These are phyloP conservation scores for Prototheca wickerhamii DNA, from an alignment of 163 green algal genomes.

Conservation along the genomic window DNA sequence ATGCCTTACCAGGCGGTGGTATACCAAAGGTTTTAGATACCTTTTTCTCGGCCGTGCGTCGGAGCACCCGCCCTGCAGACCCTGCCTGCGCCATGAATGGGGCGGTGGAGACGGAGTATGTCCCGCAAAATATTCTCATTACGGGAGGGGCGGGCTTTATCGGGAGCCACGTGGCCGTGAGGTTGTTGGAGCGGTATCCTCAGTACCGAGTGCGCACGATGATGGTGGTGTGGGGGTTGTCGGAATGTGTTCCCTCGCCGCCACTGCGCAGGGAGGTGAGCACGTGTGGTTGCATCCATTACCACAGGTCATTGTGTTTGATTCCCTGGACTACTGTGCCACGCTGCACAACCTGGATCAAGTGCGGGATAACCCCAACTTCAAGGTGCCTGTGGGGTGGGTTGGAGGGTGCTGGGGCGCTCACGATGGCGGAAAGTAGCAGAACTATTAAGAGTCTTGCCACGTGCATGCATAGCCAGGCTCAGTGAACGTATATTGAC, in stretches of 20 bases:
- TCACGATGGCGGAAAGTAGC: too few species aligned
- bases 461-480: too few species aligned
- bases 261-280: not conserved
- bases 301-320: constrained; percentile 76
- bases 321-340: constrained; percentile 97
- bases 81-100: not conserved
- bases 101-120: constrained; percentile 5
- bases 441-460: too few species aligned
- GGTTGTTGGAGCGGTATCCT: constrained; percentile 60
- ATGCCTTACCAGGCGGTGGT: too few species aligned
- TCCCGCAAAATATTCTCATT: constrained; percentile 48
- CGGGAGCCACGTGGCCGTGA: constrained; percentile 71
- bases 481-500: not conserved
- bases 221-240: not conserved
- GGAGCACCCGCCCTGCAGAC: too few species aligned
- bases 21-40: too few species aligned
- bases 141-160: constrained; percentile 93
- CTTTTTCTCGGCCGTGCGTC: too few species aligned
- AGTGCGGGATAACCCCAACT: constrained; percentile 58
- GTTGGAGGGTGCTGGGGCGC: too few species aligned
- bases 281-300: not conserved
- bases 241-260: too few species aligned
- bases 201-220: constrained; percentile 68
- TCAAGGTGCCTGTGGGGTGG: constrained; percentile 58
- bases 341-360: constrained; percentile 70